These are phyloP conservation scores for Houttuynia cordata DNA, from an alignment of 164 flowering plant species.

Conservation along the genomic window DNA sequence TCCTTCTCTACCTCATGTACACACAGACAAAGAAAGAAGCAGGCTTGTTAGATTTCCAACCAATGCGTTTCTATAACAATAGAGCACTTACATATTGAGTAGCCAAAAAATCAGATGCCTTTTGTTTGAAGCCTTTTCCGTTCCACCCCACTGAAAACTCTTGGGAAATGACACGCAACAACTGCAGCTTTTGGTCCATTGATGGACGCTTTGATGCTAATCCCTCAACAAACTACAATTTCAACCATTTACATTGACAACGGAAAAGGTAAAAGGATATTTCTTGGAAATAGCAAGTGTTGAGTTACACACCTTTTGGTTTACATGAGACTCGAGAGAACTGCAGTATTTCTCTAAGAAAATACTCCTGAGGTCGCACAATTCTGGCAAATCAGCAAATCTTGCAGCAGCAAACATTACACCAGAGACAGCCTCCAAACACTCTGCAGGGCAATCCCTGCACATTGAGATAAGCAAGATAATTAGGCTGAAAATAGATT, in stretches of 20 bases:
- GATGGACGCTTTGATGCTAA: conserved; percentile 17
- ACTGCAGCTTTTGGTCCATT: conserved; percentile 46
- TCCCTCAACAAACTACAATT: conserved; percentile 5
- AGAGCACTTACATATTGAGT: conserved; percentile 23
- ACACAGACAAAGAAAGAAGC: too few relatives aligned
- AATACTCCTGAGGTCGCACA: conserved; percentile 64
- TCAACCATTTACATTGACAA: background rate
- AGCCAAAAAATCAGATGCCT: conserved; percentile 22
- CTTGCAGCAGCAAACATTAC: conserved; percentile 90
- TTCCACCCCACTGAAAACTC: conserved; percentile 52
- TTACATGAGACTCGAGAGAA: conserved; percentile 39
- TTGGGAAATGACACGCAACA: conserved; percentile 43
- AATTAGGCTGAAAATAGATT: background rate
- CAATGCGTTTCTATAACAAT: background rate
- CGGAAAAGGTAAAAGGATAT: background rate
- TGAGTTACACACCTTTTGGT: conserved; percentile 47
- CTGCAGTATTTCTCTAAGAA: conserved; percentile 69
- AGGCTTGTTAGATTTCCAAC: too few relatives aligned
- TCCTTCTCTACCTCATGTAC: too few relatives aligned
- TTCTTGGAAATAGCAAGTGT: background rate
- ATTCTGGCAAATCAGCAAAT: conserved; percentile 85
- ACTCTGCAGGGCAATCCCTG: conserved; percentile 82
- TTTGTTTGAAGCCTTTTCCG: conserved; percentile 37
- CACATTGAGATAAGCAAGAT: background rate
- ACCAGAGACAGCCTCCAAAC: conserved; percentile 65